Conservation (phyloP, 768 basidiomycete genomes). For the Leccinum disarticulatum region DNA sequence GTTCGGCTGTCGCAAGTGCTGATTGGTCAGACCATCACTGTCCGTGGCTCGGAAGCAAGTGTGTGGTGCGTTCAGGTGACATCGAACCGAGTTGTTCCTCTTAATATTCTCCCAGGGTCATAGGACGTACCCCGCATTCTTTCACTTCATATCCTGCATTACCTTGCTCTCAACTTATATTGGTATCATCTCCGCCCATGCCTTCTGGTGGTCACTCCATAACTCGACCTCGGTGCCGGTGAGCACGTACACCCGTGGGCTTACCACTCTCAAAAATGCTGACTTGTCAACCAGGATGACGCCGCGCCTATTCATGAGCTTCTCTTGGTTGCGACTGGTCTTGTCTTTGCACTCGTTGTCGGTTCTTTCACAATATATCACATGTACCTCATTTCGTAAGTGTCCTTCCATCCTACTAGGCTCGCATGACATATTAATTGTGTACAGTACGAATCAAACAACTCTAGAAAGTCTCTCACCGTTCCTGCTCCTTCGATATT, state of each 20-base stretch:
- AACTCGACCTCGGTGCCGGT: conserved; percentile 60
- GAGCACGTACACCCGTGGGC: conserved; percentile 25
- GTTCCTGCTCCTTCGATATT: conserved; percentile 67
- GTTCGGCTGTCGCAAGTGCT: conserved; percentile 2
- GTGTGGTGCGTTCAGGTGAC: conserved; percentile 53
- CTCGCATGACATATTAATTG: background rate
- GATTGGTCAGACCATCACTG: conserved; percentile 74
- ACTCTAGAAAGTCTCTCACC: conserved; percentile 77
- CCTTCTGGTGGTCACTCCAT: conserved; percentile 64
- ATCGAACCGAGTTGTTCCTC: background rate
- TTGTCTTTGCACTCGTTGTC: conserved; percentile 60
- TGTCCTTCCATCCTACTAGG: conserved; percentile 12
- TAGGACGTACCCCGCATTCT: conserved; percentile 80
- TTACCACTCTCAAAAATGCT: background rate
- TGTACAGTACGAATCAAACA: conserved; percentile 77
- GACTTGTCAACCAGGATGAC: conserved; percentile 47
- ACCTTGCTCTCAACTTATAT: conserved; percentile 65
- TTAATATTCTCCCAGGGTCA: conserved; percentile 53
- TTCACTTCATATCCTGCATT: conserved; percentile 70
- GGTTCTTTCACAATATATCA: conserved; percentile 80
- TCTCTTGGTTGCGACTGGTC: conserved; percentile 56
- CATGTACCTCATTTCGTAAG: conserved; percentile 72
- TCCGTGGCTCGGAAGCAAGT: conserved; percentile 76
- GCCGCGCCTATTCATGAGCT: conserved; percentile 71
- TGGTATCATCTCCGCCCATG: conserved; percentile 48